Base-by-base conservation (phyloP, 2,329 filamentous ascomycete species). In the Alternaria hordeiaustralica region DNA sequence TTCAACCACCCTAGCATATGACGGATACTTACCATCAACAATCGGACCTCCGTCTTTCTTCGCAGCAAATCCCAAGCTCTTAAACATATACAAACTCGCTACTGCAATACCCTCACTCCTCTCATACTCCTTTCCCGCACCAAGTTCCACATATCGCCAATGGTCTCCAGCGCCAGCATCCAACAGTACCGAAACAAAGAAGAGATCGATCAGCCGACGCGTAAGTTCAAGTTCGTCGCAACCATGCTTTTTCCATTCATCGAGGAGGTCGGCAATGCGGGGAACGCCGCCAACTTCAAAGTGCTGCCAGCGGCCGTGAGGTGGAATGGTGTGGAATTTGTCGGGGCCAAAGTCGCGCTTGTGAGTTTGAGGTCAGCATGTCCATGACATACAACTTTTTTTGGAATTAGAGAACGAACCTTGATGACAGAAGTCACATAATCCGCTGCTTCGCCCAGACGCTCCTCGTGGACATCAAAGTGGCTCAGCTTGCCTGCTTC, bases 381-480 rank as follows among this genome's bases (percentile, higher is more conserved):
- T 30, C 7, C 1, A 11, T 9, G 4, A 18, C 20, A 26, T 9
- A 30, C 6, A 26, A n/a, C 3, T n/a, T 23, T 0, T 8, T 4
- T n/a, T n/a, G n/a, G 11, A 12, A 18, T 6, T 21, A 5, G 1
- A 36, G 46, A 49, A 64, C 67, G 23, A 43, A 95, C 93, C 90
- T 96, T 97, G 83, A 97, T 97, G 67, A 97, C 93, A 49, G 90
- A 89, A 21, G 93, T 89, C 21, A 97, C 91, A 78, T 96, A 97
- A 30, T 87, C 87, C 11, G 94, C 92, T 3, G 94, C 94, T 65
- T 93, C 91, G 33, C 85, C 80, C 78, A 97, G 92, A 79, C 93
- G 94, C 78, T 82, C 81, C 84, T 94, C 88, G 78, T 97, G 93
- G 46, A 97, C 92, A 68, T 93, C 89, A 74, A 97, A 97, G 77